Base-by-base conservation (phyloP, 2,329 filamentous ascomycete genomes). In the Basipetospora chlamydospora region DNA sequence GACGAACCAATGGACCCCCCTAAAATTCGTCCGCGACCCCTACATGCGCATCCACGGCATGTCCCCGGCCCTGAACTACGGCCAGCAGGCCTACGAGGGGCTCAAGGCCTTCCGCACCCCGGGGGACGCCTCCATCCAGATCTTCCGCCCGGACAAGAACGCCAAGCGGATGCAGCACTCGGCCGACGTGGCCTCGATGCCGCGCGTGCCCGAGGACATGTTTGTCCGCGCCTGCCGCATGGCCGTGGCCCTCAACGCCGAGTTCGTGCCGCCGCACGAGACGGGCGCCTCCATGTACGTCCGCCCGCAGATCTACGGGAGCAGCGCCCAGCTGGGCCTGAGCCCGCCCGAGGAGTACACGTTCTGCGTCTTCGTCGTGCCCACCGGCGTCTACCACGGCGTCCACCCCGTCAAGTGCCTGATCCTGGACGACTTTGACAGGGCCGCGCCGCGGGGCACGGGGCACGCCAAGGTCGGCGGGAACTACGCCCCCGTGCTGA, bases 11-110 rank as follows among this genome's bases (percentile, higher is more conserved):
- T 95, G 87, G 87, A 73, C 78, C 0, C 57, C 76, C 11, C 85
- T 84, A 18, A 63, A 70, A 44, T 93, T 93, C 60, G 76, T 95
- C 42, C 60, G 73, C 42, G 83, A 88, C 49, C 88, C 88, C 6
- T 87, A 71, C 64, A 73, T 96, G 48, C 77, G 78, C 46, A 77
- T 96, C 53, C 88, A 96, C 59, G 90, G 88, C 57, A 90, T 98
- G 83, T 79, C 87, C 0, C 87, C 90, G 0, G 88, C 77, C 29
- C 73, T 96, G 45, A 98, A 98, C 69, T 98, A 98, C 58, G 86
- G 88, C 40, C 86, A 94, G 55, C 90, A 96, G 63, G 88, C 85
- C 49, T 98, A 93, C 66, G 90, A 98, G 57, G 90, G 90, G n/a
- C 76, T 96, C 55, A 96, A 96, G 60, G 87, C 88, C 38, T 95